A percentile compares a stretch with the other conserved stretches of the same genome.
Evolutionary conservation across 345 rosid species (phyloP).

Genomic region (Isatis tinctoria): DNA sequence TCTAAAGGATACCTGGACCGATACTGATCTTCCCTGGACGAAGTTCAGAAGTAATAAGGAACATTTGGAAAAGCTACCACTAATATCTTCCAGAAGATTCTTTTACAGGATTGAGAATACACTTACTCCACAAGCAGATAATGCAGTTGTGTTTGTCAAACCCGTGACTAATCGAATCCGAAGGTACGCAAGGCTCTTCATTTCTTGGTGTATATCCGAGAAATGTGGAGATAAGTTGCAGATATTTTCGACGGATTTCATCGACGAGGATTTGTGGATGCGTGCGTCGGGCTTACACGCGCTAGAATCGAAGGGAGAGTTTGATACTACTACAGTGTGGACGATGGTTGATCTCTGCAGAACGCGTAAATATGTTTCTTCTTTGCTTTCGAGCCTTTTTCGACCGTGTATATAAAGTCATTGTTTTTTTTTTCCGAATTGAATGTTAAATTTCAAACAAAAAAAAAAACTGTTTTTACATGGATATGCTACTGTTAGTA

Average conservation of each 20-base stretch:
- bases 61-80: conserved; percentile 50
- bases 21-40: conserved; percentile 77
- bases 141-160: conserved; percentile 64
- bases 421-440: no score
- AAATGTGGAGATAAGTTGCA: conserved; percentile 58
- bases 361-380: not conserved
- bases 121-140: conserved; percentile 68
- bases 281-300: conserved; percentile 61
- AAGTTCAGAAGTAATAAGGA: conserved; percentile 70
- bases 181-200: conserved; percentile 66
- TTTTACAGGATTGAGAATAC: conserved; percentile 87
- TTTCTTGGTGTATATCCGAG: conserved; percentile 49
- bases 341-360: not conserved
- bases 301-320: conserved; percentile 64
- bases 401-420: no score
- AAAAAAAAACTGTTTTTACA: no score
- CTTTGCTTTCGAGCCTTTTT: no score
- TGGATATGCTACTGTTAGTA: no score
- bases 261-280: conserved; percentile 80
- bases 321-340: conserved; percentile 13
- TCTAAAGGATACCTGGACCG: conserved; percentile 73
- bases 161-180: conserved; percentile 66
- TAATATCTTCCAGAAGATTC: conserved; percentile 46
- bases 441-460: no score
- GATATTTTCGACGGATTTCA: conserved; percentile 75